Evolutionary conservation across 768 basidiomycete genomes (phyloP).

Genomic region (Albatrellus ellisii): DNA sequence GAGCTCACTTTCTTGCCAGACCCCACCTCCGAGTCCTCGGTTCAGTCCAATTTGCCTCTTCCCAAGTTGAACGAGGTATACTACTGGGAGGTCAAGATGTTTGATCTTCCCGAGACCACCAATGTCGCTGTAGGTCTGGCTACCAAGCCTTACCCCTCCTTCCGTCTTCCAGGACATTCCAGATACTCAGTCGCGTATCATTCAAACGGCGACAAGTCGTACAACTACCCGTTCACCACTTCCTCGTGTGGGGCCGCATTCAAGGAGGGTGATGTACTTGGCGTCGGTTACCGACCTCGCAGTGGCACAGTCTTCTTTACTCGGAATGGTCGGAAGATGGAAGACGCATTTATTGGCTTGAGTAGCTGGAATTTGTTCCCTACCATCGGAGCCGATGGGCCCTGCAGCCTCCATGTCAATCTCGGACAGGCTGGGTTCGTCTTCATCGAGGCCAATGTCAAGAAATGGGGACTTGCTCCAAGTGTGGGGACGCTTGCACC

Average conservation of each 20-base stretch:
- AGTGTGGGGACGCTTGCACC: slow-evolving; percentile 95
- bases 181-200: slow-evolving; percentile 90
- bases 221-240: slow-evolving; percentile 92
- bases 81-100: slow-evolving; percentile 99
- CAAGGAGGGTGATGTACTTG: slow-evolving; percentile 92
- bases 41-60: slow-evolving; percentile 92
- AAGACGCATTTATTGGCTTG: slow-evolving; percentile 89
- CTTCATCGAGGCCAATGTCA: slow-evolving; percentile 98
- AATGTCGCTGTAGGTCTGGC: slow-evolving; percentile 88
- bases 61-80: slow-evolving; percentile 99
- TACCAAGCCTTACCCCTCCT: slow-evolving; percentile 93
- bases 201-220: slow-evolving; percentile 92
- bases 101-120: slow-evolving; percentile 82
- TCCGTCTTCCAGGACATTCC: slow-evolving; percentile 80
- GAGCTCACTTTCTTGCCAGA: slow-evolving; percentile 98
- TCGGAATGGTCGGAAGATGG: slow-evolving; percentile 91
- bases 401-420: slow-evolving; percentile 95
- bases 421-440: slow-evolving; percentile 97
- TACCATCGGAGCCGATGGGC: slow-evolving; percentile 90
- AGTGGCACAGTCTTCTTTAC: slow-evolving; percentile 99
- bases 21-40: slow-evolving; percentile 85
- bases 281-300: slow-evolving; percentile 90
- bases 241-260: slow-evolving; percentile 71
- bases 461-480: slow-evolving; percentile 98
- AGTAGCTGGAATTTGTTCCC: slow-evolving; percentile 92